Conservation (phyloP, 2,329 filamentous ascomycete genomes). For the Venturia effusa region DNA sequence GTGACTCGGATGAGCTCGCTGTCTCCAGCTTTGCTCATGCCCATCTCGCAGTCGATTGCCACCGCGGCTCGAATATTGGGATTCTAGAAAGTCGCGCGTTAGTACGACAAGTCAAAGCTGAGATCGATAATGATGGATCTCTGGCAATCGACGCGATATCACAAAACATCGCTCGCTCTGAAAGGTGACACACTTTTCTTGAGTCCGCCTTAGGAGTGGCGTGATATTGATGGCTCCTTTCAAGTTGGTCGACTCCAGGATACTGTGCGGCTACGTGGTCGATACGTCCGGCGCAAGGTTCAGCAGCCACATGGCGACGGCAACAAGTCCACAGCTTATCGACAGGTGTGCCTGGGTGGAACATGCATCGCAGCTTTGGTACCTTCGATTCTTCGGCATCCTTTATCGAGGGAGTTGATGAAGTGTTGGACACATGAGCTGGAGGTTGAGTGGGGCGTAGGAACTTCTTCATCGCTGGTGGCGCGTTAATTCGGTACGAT, state of each 20-base stretch:
- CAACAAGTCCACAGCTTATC: background rate
- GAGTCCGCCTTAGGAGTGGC: background rate
- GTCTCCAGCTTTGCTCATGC: slow-evolving; percentile 33
- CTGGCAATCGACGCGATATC: background rate
- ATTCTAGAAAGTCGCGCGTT: background rate
- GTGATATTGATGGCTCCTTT: background rate
- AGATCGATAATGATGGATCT: background rate
- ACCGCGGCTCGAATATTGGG: slow-evolving; percentile 21
- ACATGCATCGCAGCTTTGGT: background rate
- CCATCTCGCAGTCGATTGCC: slow-evolving; percentile 48
- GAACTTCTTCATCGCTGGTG: background rate
- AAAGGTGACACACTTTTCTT: background rate
- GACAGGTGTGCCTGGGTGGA: background rate
- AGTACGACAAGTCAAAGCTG: background rate
- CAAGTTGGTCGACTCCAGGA: background rate
- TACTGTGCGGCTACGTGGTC: background rate
- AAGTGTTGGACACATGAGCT: background rate
- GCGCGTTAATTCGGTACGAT: background rate
- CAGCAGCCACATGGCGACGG: background rate
- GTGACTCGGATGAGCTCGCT: slow-evolving; percentile 43
- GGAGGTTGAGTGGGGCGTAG: background rate
- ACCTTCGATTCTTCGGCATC: background rate
- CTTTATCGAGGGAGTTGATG: background rate
- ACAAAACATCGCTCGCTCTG: background rate
- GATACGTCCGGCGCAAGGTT: background rate